Conservation (phyloP, 2,329 filamentous ascomycete genomes). For the Nothomitra cinnamomea region DNA sequence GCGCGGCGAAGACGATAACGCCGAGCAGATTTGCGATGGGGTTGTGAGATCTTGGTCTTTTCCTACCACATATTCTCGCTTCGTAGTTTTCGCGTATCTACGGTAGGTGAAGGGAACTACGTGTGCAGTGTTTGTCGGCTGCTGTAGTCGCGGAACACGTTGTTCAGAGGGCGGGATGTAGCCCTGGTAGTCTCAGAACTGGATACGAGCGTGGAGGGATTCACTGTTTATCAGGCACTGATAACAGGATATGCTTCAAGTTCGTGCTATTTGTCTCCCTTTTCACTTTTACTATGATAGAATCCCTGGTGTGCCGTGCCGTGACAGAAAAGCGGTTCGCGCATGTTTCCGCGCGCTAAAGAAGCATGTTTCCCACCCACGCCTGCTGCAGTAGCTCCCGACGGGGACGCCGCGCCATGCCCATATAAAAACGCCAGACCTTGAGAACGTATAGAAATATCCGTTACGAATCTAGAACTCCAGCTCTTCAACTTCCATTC, state of each 20-base stretch:
- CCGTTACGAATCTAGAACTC: slow-evolving; percentile 30
- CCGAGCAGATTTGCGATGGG: background rate
- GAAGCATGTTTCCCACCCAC: background rate
- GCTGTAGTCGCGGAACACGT: too few species aligned
- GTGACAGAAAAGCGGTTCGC: background rate
- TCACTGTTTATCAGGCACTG: too few species aligned
- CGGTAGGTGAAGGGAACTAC: too few species aligned
- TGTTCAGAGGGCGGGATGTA: too few species aligned
- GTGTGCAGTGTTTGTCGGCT: too few species aligned
- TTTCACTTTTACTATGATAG: background rate
- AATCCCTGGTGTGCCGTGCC: background rate
- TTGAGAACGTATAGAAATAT: background rate
- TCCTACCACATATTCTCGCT: too few species aligned
- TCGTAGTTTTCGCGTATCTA: too few species aligned
- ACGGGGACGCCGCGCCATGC: background rate
- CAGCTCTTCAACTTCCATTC: slow-evolving; percentile 50
- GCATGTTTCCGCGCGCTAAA: background rate
- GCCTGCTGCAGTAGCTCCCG: background rate
- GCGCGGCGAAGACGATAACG: background rate
- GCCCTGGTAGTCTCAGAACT: too few species aligned
- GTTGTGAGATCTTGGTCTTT: background rate
- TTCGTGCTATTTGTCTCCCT: background rate
- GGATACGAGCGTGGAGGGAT: too few species aligned
- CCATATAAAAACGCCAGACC: too few species aligned
- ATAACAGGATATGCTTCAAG: too few species aligned